Conservation (phyloP, 1,284 basidiomycete genomes). For the Mycosarcoma mackinlayi region DNA sequence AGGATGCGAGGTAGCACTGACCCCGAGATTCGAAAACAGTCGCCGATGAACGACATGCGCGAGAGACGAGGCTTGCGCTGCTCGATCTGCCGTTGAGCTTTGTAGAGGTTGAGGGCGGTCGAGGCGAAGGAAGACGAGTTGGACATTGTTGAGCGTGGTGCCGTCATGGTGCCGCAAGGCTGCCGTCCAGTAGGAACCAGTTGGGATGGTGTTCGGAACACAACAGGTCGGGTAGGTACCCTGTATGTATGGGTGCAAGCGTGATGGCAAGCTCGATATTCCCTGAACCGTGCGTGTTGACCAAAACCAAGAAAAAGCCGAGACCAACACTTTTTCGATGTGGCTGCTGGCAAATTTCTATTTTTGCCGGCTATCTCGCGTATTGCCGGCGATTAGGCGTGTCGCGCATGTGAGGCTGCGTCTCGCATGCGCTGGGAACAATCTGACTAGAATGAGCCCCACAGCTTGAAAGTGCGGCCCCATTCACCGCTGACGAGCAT, state of each 20-base stretch:
- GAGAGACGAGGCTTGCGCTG: constrained; percentile 27
- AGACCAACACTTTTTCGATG: constrained; percentile 18
- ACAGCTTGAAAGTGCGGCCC: constrained; percentile 59
- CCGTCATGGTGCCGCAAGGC: neutral
- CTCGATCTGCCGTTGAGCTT: constrained; percentile 28
- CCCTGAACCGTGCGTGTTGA: constrained; percentile 18
- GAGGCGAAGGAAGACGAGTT: constrained; percentile 16
- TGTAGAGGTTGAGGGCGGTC: constrained; percentile 30
- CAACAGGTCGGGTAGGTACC: too few relatives aligned
- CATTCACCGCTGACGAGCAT: constrained; percentile 58
- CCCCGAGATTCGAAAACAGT: constrained; percentile 78
- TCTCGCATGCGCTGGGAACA: constrained; percentile 1
- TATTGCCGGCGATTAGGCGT: neutral
- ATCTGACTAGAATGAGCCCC: constrained; percentile 38
- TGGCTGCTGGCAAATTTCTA: constrained; percentile 13
- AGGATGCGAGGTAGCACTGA: constrained; percentile 73
- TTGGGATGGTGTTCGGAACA: too few relatives aligned
- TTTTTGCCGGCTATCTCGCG: neutral
- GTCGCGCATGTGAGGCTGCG: constrained; percentile 1
- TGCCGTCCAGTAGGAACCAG: neutral
- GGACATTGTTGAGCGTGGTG: constrained; percentile 4
- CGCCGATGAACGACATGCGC: constrained; percentile 79
- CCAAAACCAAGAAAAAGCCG: too few relatives aligned
- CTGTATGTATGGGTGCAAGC: constrained; percentile 1
- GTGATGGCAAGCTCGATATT: neutral